Conservation (phyloP, 345 rosid species). For the Pugionium dolabratum region DNA sequence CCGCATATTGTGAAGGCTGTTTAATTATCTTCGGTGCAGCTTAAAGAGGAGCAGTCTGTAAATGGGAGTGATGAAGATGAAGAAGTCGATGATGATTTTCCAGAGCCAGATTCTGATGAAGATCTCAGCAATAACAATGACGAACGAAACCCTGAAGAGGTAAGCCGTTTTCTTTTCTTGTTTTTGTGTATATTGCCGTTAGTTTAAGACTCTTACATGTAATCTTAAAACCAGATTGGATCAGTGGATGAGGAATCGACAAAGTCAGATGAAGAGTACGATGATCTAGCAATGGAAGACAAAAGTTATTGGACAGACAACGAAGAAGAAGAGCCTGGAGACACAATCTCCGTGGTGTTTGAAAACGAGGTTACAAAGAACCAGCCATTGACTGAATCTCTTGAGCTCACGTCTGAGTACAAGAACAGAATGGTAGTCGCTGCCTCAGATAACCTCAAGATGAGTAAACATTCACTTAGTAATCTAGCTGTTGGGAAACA, state of each 20-base stretch:
- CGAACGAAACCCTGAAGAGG: conserved; percentile 72
- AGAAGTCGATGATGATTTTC: conserved; percentile 62
- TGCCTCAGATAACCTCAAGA: conserved; percentile 41
- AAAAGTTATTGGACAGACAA: conserved; percentile 63
- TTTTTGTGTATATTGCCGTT: background rate
- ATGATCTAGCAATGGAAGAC: conserved; percentile 91
- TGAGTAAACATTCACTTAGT: conserved; percentile 74
- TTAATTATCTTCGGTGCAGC: conserved; percentile 44
- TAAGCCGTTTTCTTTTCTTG: conserved; percentile 28
- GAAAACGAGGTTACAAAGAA: conserved; percentile 29
- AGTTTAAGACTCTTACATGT: conserved; percentile 11
- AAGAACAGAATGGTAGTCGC: conserved; percentile 29
- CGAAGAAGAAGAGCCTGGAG: conserved; percentile 49
- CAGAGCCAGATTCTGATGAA: conserved; percentile 80
- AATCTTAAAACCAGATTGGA: conserved; percentile 55
- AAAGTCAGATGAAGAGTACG: conserved; percentile 92
- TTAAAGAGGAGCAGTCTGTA: conserved; percentile 86
- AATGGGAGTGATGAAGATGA: conserved; percentile 90
- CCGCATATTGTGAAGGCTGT: background rate
- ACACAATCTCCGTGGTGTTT: conserved; percentile 37
- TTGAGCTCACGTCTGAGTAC: conserved; percentile 36
- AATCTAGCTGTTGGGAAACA: conserved; percentile 68
- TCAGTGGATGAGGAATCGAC: conserved; percentile 95
- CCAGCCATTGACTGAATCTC: conserved; percentile 51
- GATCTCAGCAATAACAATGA: conserved; percentile 64